phyloP scores from a whole-genome alignment of 345 rosid genomes.

The Dipteronia dyeriana region DNA sequence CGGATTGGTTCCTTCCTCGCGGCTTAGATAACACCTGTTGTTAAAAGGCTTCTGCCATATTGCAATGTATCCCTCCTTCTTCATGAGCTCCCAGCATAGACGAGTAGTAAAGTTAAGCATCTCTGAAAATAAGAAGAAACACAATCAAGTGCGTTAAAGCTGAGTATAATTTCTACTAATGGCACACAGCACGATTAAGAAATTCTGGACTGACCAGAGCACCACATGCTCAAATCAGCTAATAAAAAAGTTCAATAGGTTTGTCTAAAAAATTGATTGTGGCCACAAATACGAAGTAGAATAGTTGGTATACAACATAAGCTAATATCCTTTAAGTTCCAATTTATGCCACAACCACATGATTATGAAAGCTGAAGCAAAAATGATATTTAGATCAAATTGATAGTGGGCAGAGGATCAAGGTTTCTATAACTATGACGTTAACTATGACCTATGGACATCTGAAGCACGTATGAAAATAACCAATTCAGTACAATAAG shows the following conservation, averaged over 20 bases:
- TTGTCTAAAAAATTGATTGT: not conserved
- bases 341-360: not conserved
- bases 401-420: not conserved
- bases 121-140: slow-evolving; percentile 49
- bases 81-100: slow-evolving; percentile 93
- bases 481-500: not conserved
- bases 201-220: not conserved
- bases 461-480: not conserved
- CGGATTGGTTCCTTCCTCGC: slow-evolving; percentile 61
- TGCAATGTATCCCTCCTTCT: slow-evolving; percentile 95
- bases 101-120: slow-evolving; percentile 85
- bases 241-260: not conserved
- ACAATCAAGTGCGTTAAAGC: not conserved
- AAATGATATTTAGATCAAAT: not conserved
- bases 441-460: not conserved
- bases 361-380: not conserved
- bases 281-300: not conserved
- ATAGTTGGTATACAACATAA: not conserved
- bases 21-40: slow-evolving; percentile 82
- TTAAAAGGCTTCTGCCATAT: slow-evolving; percentile 86
- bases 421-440: too few relatives aligned
- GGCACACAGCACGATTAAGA: not conserved
- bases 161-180: not conserved
- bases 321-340: not conserved
- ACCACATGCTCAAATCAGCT: slow-evolving; percentile 7